Evolutionary conservation across 345 rosid genomes (phyloP).

Genomic region (Salix brachista): DNA sequence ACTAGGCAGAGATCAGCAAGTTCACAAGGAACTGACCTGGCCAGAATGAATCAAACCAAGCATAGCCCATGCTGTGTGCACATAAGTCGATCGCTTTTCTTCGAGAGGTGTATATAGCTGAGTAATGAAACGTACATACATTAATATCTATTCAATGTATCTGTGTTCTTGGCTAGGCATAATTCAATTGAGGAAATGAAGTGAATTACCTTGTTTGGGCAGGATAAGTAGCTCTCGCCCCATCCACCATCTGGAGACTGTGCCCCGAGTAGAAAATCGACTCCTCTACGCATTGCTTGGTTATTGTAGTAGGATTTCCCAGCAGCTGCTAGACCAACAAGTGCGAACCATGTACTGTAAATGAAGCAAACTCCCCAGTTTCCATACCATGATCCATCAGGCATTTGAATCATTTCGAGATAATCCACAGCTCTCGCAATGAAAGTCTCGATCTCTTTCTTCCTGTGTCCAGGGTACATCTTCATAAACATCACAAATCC

Average conservation of each 20-base stretch:
- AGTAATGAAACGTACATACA: not conserved
- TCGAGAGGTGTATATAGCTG: slow-evolving; percentile 45
- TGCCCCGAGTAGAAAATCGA: slow-evolving; percentile 38
- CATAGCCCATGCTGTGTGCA: slow-evolving; percentile 51
- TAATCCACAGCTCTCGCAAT: slow-evolving; percentile 33
- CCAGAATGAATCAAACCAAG: slow-evolving; percentile 46
- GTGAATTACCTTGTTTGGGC: slow-evolving; percentile 41
- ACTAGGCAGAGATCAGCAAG: not conserved
- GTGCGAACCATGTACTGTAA: slow-evolving; percentile 46
- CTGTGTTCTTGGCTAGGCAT: not conserved
- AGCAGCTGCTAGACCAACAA: slow-evolving; percentile 42
- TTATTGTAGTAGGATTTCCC: slow-evolving; percentile 41
- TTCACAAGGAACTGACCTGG: slow-evolving; percentile 34
- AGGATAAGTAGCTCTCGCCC: slow-evolving; percentile 58
- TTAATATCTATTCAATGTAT: not conserved
- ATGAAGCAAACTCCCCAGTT: slow-evolving; percentile 59
- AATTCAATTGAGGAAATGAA: not conserved
- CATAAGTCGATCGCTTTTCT: slow-evolving; percentile 46
- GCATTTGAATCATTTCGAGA: slow-evolving; percentile 37
- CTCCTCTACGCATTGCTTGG: slow-evolving; percentile 34
- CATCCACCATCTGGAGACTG: slow-evolving; percentile 47
- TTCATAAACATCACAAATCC: slow-evolving; percentile 39
- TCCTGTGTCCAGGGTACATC: slow-evolving; percentile 42
- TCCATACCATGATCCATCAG: slow-evolving; percentile 62
- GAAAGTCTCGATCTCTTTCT: slow-evolving; percentile 43